Evolutionary conservation across 2,329 filamentous ascomycete genomes (phyloP), one percentile per base, ranked within the genome.

Genomic region (Graphium sp.): DNA sequence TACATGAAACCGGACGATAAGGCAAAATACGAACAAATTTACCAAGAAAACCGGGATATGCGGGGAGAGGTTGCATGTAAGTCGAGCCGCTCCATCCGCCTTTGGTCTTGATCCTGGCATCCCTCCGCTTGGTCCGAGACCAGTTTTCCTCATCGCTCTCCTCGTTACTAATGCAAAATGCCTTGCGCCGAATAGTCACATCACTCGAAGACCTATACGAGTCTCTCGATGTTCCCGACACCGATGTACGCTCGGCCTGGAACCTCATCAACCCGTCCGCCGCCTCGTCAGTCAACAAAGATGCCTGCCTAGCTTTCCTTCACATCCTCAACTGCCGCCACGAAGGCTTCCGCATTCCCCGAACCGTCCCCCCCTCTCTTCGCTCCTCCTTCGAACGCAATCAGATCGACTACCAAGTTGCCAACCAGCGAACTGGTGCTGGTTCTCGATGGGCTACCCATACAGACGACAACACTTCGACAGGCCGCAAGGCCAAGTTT

Each of bases 261-360:
- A 98, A 95, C 54, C 69, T 98, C 12, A 80, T 95, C 44, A 98
- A 98, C 58, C 89, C 87, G 5, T 85, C 80, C 17, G 83, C 82
- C 31, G 65, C 68, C 15, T 62, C 74, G 17, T 73, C 74, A 28
- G 89, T 98, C 50, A 87, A 84, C 52, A 95, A 95, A 58, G 87
- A 98, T 52, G 87, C 89, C 28, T 78, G 76, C 35, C 72, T 98
- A 22, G 85, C 84, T 11, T 98, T 98, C 56, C 65, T 98, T 26
- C 89, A 98, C 55, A 92, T 98, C 42, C 74, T 98, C 32, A 94
- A 92, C 57, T 80, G 89, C 59, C 73, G 89, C 26, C 87, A 94
- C 51, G 87, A 95, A 47, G 89, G 89, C 22, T 94, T 73, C 63
- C 77, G 89, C 35, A 91, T 98, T 46, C 89, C 89, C 22, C 76